phyloP scores from a whole-genome alignment of 2,329 filamentous ascomycete genomes.

The Metarhizium guizhouense region DNA sequence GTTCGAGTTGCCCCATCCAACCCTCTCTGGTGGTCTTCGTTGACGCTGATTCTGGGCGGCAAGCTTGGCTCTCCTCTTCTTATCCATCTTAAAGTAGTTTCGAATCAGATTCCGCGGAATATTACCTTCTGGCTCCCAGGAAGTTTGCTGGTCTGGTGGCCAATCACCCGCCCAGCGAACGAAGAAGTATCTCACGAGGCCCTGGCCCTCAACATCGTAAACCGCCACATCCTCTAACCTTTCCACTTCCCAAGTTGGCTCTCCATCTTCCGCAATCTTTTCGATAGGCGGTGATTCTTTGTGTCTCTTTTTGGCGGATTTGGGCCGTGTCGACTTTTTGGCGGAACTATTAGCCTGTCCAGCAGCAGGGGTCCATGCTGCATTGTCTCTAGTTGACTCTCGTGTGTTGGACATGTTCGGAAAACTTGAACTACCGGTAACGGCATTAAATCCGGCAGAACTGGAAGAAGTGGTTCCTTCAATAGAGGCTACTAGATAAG shows the following conservation, averaged over 20 bases:
- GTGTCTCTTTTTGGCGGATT: background rate
- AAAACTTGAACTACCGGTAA: background rate
- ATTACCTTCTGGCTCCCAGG: slow-evolving; percentile 49
- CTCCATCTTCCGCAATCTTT: slow-evolving; percentile 7
- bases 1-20: background rate
- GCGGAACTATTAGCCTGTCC: background rate
- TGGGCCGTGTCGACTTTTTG: slow-evolving; percentile 1
- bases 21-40: background rate
- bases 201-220: slow-evolving; percentile 26
- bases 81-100: slow-evolving; percentile 26
- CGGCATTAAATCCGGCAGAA: background rate
- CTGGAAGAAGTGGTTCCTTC: background rate
- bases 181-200: slow-evolving; percentile 34
- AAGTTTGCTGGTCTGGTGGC: slow-evolving; percentile 46
- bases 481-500: background rate
- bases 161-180: slow-evolving; percentile 50
- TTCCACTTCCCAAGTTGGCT: slow-evolving; percentile 33
- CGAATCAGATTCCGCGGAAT: slow-evolving; percentile 32
- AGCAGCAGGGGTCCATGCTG: background rate
- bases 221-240: slow-evolving; percentile 32
- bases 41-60: background rate
- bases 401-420: background rate
- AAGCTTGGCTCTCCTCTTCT: slow-evolving; percentile 13
- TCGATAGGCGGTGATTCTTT: background rate
- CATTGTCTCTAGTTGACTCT: background rate